Conservation (phyloP, 177 flowering plant genomes). For the Tripterygium wilfordii region DNA sequence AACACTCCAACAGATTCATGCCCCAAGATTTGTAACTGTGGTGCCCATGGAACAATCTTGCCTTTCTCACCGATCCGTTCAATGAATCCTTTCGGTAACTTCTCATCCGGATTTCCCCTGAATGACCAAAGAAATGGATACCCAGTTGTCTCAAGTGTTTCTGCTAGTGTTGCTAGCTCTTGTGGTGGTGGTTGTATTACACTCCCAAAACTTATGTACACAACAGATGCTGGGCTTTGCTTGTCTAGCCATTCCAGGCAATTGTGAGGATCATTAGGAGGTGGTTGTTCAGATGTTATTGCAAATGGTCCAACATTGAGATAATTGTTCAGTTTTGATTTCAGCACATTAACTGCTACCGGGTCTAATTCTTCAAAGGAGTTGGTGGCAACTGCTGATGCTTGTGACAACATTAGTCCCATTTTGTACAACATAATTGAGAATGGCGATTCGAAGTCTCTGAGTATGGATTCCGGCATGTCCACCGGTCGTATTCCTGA, state of each 20-base stretch:
- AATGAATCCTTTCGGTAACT: constrained; percentile 33
- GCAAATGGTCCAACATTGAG: constrained; percentile 40
- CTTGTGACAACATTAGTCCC: constrained; percentile 27
- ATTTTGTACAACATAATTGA: constrained; percentile 23
- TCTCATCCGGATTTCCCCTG: constrained; percentile 12
- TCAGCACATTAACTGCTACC: constrained; percentile 11
- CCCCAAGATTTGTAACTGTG: constrained; percentile 31
- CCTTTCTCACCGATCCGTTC: constrained; percentile 23
- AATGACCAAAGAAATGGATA: constrained; percentile 52
- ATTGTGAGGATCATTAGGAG: constrained; percentile 7
- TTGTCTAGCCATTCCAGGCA: constrained; percentile 40
- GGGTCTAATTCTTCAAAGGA: constrained; percentile 42
- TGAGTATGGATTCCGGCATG: constrained; percentile 26
- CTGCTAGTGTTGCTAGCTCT: constrained; percentile 42
- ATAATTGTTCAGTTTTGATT: constrained; percentile 16
- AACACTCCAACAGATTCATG: constrained; percentile 37
- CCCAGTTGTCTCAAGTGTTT: constrained; percentile 31
- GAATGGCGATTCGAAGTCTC: constrained; percentile 14
- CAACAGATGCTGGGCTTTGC: constrained; percentile 28
- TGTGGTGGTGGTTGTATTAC: constrained; percentile 31
- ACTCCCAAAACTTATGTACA: constrained; percentile 50
- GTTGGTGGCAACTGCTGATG: constrained; percentile 27
- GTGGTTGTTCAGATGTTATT: constrained; percentile 7
- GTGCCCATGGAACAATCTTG: constrained; percentile 51
- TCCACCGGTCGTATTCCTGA: constrained; percentile 17